phyloP scores from a whole-genome alignment of 1,284 basidiomycete species.

The Cryptococcus hybrid region DNA sequence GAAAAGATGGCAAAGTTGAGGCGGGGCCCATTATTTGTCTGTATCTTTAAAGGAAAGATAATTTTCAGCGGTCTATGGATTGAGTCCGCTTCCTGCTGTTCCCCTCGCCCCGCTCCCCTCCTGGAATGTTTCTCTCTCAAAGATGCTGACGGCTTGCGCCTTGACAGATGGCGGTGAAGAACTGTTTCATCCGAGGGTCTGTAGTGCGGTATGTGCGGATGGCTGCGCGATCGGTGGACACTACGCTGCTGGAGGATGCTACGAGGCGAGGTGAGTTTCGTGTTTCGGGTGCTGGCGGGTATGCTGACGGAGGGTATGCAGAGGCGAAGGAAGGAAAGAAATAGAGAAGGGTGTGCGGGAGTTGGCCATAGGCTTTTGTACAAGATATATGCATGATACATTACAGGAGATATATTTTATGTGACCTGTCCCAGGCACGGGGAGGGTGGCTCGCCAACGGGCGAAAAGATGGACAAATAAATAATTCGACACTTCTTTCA shows the following conservation, averaged over 20 bases:
- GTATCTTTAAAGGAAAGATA: background rate
- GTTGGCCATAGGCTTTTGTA: background rate
- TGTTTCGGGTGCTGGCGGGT: background rate
- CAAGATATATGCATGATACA: conserved; percentile 15
- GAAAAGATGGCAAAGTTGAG: no score
- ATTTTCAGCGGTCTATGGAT: background rate
- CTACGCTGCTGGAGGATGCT: conserved; percentile 93
- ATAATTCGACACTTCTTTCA: background rate
- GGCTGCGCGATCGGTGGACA: conserved; percentile 89
- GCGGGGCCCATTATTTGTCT: background rate
- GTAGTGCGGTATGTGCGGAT: conserved; percentile 97
- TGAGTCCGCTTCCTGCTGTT: background rate
- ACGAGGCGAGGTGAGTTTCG: conserved; percentile 77
- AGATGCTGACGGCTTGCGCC: no score
- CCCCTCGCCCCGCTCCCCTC: background rate
- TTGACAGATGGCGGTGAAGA: conserved; percentile 92
- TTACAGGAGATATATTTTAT: conserved; percentile 7
- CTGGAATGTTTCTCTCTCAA: no score
- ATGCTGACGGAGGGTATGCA: conserved; percentile 15
- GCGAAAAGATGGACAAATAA: no score
- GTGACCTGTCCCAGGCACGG: no score
- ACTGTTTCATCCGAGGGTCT: conserved; percentile 97
- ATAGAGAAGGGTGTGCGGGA: conserved; percentile 7
- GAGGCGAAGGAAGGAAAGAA: conserved; percentile 43
- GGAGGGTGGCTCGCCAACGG: no score